Base-by-base conservation (phyloP, 257 asterid genomes). In the Mentha longifolia region DNA sequence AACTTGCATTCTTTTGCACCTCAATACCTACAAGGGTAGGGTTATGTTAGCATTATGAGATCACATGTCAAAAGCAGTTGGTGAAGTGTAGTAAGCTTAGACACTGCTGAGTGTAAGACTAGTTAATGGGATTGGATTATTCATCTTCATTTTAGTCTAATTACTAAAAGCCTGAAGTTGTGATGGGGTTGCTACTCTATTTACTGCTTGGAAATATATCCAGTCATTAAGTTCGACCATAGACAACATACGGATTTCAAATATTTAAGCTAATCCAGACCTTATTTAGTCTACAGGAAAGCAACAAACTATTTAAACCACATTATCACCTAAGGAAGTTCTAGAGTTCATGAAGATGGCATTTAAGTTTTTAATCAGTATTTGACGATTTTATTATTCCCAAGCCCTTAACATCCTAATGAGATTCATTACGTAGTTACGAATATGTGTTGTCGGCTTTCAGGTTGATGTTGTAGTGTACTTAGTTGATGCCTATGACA, bases 171-270 rank as follows among this genome's bases (percentile, higher is more conserved):
- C 43, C 56, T 15, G 46, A 49, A 49, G 68, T 46, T 46, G n/a
- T 10, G n/a, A n/a, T n/a, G n/a, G n/a, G n/a, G n/a, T n/a, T n/a
- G 39, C 14, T 49, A 22, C 15, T 57, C 33, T 6, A 41, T 62
- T 37, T 6, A 30, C 47, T 65, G 46, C 69, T 58, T 66, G 41
- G 47, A 70, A 71, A 46, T 49, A 60, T 14, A 17, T 47, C 8
- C 39, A 54, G 12, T 71, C 12, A 13, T 39, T n/a, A 37, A 51
- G 13, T 17, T 13, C 56, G 42, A 17, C 60, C 64, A 43, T n/a
- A n/a, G n/a, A n/a, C n/a, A n/a, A n/a, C n/a, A n/a, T 43, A 54
- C 10, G 28, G 15, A 30, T 60, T 37, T 47, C 15, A 47, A 9
- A 15, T 37, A 6, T 22, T 61, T 20, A 7, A 25, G 17, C 20